These are phyloP conservation scores for Xylaria arbuscula DNA, from an alignment of 2,329 filamentous ascomycete species.

Conservation along the genomic window DNA sequence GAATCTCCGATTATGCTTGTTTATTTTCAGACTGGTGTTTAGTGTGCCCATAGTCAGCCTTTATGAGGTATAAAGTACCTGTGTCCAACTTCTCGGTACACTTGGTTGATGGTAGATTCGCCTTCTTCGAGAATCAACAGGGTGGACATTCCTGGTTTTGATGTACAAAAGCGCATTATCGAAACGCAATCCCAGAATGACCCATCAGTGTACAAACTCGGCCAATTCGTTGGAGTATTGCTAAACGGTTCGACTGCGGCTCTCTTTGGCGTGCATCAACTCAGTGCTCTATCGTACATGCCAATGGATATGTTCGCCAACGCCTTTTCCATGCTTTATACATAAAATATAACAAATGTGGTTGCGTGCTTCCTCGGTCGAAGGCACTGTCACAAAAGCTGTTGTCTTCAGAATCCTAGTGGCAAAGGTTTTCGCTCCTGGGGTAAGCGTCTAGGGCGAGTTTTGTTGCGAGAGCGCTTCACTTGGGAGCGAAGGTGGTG, in stretches of 20 bases:
- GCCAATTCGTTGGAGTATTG: background rate
- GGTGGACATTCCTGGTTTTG: background rate
- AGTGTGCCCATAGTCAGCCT: background rate
- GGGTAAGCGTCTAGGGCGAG: constrained; percentile 6
- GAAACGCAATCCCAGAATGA: background rate
- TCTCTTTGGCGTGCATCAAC: background rate
- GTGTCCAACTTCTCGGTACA: background rate
- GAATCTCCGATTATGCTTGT: background rate
- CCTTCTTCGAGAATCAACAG: background rate
- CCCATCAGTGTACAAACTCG: background rate
- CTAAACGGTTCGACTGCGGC: background rate
- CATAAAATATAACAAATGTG: constrained; percentile 26
- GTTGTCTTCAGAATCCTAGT: background rate
- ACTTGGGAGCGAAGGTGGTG: constrained; percentile 43
- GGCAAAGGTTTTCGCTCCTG: background rate
- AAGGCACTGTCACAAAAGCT: too few species aligned
- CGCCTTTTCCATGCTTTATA: constrained; percentile 34
- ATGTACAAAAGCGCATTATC: background rate
- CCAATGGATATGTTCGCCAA: constrained; percentile 21
- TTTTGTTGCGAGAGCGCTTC: constrained; percentile 32
- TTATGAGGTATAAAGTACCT: background rate
- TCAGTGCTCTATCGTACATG: constrained; percentile 25
- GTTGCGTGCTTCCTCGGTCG: constrained; percentile 15
- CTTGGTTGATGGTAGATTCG: background rate
- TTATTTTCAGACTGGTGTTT: background rate